phyloP scores from a whole-genome alignment of 208 protist species.

The Leishmania gerbilli region DNA sequence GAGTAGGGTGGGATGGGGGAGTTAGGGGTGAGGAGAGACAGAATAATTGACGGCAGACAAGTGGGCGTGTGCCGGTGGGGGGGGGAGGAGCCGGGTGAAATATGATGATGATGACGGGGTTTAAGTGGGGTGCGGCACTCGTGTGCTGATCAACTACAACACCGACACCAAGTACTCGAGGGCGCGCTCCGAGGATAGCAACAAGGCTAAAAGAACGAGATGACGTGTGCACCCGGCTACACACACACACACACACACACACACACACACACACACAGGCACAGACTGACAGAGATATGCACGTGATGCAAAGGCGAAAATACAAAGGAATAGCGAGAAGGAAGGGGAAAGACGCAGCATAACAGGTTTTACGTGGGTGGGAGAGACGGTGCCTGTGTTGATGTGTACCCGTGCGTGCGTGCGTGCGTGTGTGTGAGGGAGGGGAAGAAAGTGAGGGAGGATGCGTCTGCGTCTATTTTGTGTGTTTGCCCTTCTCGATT shows the following conservation, averaged over 20 bases:
- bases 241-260: slow-evolving; percentile 13
- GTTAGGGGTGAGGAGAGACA: background rate
- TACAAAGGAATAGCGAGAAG: background rate
- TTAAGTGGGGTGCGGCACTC: background rate
- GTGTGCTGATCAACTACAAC: background rate
- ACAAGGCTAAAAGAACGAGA: background rate
- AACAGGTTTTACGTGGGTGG: background rate
- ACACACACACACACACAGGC: slow-evolving; percentile 1
- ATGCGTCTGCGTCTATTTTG: background rate
- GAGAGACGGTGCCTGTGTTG: background rate
- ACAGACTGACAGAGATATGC: background rate
- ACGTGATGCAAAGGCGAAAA: background rate
- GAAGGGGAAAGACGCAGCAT: background rate
- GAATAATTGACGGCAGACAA: background rate
- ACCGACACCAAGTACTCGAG: background rate
- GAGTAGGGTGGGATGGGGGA: background rate
- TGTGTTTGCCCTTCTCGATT: background rate
- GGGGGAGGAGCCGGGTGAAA: background rate
- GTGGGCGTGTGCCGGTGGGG: background rate
- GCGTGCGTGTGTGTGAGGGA: background rate
- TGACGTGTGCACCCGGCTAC: background rate
- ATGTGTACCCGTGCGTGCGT: background rate
- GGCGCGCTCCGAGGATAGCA: too few relatives aligned
- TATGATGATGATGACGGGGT: background rate
- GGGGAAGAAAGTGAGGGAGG: background rate